Conservation (phyloP, 2,329 filamentous ascomycete species). For the Ophiostoma angusticollis region DNA sequence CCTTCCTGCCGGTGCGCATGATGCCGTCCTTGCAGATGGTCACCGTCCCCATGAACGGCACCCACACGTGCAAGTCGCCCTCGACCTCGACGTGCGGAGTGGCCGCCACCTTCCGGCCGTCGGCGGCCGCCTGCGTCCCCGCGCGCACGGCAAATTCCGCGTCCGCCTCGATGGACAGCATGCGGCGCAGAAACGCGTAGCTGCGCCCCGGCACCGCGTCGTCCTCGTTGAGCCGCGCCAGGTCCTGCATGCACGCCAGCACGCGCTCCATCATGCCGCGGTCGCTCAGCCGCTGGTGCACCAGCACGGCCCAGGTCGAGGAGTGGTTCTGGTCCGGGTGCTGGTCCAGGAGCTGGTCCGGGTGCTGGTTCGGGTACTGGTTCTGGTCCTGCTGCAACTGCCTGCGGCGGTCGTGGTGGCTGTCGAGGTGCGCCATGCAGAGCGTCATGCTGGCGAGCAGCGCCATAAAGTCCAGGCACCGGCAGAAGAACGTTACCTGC, state of each 20-base stretch:
- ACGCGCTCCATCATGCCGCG: slow-evolving; percentile 28
- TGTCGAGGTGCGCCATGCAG: slow-evolving; percentile 29
- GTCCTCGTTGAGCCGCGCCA: slow-evolving; percentile 11
- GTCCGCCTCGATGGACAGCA: slow-evolving; percentile 26
- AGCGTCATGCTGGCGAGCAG: slow-evolving; percentile 27
- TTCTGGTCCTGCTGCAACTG: slow-evolving; percentile 1
- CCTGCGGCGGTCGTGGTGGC: slow-evolving; percentile 8
- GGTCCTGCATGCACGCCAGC: slow-evolving; percentile 21
- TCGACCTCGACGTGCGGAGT: neutral
- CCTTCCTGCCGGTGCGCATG: slow-evolving; percentile 1
- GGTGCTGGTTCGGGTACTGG: neutral
- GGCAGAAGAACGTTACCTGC: slow-evolving; percentile 23
- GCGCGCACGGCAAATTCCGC: slow-evolving; percentile 1
- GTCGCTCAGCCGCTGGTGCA: slow-evolving; percentile 29
- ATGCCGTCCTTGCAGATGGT: slow-evolving; percentile 18
- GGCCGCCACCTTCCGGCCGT: neutral
- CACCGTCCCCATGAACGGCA: slow-evolving; percentile 31
- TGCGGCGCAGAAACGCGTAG: slow-evolving; percentile 19
- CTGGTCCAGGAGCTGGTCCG: neutral
- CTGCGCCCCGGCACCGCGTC: slow-evolving; percentile 22
- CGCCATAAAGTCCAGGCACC: slow-evolving; percentile 29
- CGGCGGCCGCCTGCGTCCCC: neutral
- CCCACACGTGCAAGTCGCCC: slow-evolving; percentile 21
- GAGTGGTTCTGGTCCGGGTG: neutral
- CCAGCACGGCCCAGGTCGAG: slow-evolving; percentile 18